These are phyloP conservation scores for Citrus maxima DNA, from an alignment of 345 rosid species.

Conservation along the genomic window DNA sequence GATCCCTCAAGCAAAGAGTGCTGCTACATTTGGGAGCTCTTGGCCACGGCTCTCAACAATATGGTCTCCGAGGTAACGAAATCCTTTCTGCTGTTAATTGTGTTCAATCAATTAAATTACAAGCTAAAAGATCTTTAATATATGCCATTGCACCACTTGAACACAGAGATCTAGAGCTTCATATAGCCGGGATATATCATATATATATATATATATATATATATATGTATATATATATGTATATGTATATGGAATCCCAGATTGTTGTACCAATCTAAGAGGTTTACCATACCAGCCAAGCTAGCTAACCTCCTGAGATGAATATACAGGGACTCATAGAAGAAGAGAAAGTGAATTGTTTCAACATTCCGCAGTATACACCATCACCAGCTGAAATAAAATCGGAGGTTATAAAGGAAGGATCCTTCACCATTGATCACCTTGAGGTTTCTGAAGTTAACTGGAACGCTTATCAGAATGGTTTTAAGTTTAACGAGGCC, in stretches of 20 bases:
- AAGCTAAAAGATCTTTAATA: no score
- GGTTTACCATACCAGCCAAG: no score
- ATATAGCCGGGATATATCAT: no score
- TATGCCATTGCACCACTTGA: no score
- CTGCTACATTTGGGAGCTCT: constrained; percentile 49
- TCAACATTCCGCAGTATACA: constrained; percentile 51
- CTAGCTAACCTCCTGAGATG: no score
- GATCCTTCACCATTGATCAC: constrained; percentile 36
- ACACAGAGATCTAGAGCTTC: no score
- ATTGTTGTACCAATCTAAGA: no score
- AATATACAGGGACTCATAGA: constrained; percentile 42
- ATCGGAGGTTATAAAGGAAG: constrained; percentile 32
- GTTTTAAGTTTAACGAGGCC: not conserved
- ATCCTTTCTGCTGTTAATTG: no score
- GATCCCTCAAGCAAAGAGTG: constrained; percentile 47
- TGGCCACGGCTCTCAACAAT: constrained; percentile 44
- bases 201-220: no score
- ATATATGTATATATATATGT: no score
- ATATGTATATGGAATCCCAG: no score
- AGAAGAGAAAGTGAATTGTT: constrained; percentile 36
- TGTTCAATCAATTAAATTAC: no score
- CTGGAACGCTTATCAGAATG: constrained; percentile 31
- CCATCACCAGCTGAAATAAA: constrained; percentile 48
- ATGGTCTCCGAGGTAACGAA: constrained; percentile 47
- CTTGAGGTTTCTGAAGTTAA: constrained; percentile 35